phyloP scores from a whole-genome alignment of 2,329 filamentous ascomycete species.

The Geoglossum cookeanum region DNA sequence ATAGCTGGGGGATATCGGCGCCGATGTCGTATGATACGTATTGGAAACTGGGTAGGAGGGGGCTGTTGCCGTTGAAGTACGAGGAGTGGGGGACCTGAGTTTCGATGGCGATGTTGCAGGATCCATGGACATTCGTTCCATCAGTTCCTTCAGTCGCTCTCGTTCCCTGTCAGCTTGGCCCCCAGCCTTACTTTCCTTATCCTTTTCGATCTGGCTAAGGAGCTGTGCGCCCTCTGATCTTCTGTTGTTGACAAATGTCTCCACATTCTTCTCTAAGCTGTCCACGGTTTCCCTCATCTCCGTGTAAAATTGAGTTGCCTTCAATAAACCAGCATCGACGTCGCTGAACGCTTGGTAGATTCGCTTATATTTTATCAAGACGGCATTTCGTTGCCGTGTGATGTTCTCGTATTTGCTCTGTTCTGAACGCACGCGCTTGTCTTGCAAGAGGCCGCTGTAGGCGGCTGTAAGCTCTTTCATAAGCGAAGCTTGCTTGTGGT shows the following conservation, averaged over 20 bases:
- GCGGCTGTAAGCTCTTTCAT: slow-evolving; percentile 86
- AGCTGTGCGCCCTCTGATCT: slow-evolving; percentile 80
- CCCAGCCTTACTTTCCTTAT: slow-evolving; percentile 40
- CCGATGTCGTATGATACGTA: slow-evolving; percentile 15
- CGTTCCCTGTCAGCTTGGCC: slow-evolving; percentile 60
- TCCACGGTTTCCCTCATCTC: slow-evolving; percentile 94
- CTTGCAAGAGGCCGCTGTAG: slow-evolving; percentile 76
- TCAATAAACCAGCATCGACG: slow-evolving; percentile 63
- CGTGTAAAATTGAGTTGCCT: slow-evolving; percentile 81
- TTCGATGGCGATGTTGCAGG: slow-evolving; percentile 23
- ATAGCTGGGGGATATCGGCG: slow-evolving; percentile 28
- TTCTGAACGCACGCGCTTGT: slow-evolving; percentile 82
- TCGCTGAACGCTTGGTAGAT: slow-evolving; percentile 87
- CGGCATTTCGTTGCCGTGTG: slow-evolving; percentile 60
- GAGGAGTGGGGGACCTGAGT: slow-evolving; percentile 24
- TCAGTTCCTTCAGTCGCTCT: slow-evolving; percentile 67
- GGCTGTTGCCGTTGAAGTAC: slow-evolving; percentile 19
- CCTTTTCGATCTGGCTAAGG: slow-evolving; percentile 69
- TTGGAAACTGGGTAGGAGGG: slow-evolving; percentile 22
- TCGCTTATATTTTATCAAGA: slow-evolving; percentile 74
- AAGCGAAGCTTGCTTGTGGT: slow-evolving; percentile 81
- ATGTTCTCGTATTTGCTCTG: slow-evolving; percentile 89
- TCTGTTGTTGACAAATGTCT: slow-evolving; percentile 89
- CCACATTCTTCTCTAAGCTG: slow-evolving; percentile 85
- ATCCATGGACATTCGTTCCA: slow-evolving; percentile 91